Conservation (phyloP, 2,329 filamentous ascomycete genomes). For the Blastomyces percursus region DNA sequence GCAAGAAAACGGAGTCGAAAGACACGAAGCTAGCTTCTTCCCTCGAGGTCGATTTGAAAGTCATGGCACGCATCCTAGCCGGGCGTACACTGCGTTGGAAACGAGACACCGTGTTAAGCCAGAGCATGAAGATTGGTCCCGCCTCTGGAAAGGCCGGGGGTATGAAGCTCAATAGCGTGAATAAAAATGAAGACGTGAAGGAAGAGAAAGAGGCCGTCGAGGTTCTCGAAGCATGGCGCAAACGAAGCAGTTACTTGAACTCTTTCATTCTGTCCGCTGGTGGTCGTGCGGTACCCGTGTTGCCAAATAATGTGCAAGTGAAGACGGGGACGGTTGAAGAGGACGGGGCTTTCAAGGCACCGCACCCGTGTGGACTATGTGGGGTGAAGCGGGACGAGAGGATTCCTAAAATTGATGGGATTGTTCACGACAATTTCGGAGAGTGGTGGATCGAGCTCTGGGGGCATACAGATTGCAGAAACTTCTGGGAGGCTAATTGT, state of each 20-base stretch:
- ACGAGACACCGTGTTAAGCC: slow-evolving; percentile 69
- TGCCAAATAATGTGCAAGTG: slow-evolving; percentile 56
- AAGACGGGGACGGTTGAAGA: slow-evolving; percentile 46
- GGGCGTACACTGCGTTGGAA: slow-evolving; percentile 85
- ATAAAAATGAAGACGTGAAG: slow-evolving; percentile 68
- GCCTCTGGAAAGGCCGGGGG: slow-evolving; percentile 62
- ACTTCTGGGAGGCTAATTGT: slow-evolving; percentile 77
- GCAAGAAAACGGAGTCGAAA: slow-evolving; percentile 37
- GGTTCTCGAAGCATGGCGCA: slow-evolving; percentile 62
- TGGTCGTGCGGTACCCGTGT: slow-evolving; percentile 50
- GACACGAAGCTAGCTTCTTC: slow-evolving; percentile 16
- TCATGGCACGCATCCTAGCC: slow-evolving; percentile 69
- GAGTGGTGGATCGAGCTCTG: slow-evolving; percentile 95
- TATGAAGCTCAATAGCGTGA: slow-evolving; percentile 84
- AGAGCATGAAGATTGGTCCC: slow-evolving; percentile 74
- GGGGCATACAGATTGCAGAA: slow-evolving; percentile 67
- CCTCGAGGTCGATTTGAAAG: slow-evolving; percentile 31
- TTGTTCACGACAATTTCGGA: slow-evolving; percentile 80
- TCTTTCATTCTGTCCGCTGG: slow-evolving; percentile 42
- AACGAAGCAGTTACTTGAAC: slow-evolving; percentile 62
- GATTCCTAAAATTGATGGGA: slow-evolving; percentile 60
- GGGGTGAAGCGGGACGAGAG: slow-evolving; percentile 82
- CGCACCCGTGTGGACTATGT: slow-evolving; percentile 71
- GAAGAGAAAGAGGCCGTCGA: slow-evolving; percentile 80
- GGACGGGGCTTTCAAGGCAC: slow-evolving; percentile 60